Conservation (phyloP, 805 yeast species). For the Huiozyma naganishii region DNA sequence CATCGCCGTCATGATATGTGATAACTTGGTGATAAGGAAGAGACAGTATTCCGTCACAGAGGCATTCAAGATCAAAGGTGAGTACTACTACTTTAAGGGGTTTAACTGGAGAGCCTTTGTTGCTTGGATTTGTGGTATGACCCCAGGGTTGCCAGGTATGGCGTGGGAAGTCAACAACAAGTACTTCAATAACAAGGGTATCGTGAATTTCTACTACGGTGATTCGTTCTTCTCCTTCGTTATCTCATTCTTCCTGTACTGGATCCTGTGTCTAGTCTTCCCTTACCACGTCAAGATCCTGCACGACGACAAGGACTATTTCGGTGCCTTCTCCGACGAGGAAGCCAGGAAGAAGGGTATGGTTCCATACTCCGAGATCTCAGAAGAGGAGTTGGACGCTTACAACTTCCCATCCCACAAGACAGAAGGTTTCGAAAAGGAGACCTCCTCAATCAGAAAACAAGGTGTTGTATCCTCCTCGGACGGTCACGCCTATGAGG, state of each 20-base stretch:
- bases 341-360: slow-evolving; percentile 26
- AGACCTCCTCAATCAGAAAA: not conserved
- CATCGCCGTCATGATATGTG: slow-evolving; percentile 32
- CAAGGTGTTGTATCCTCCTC: not conserved
- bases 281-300: slow-evolving; percentile 29
- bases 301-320: slow-evolving; percentile 33
- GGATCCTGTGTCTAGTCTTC: slow-evolving; percentile 26
- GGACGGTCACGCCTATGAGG: not conserved
- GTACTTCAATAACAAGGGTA: slow-evolving; percentile 27
- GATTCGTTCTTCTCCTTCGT: slow-evolving; percentile 34
- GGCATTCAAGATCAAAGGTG: slow-evolving; percentile 19
- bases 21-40: slow-evolving; percentile 31
- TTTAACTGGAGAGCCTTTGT: slow-evolving; percentile 30
- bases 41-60: slow-evolving; percentile 27
- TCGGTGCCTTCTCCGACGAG: slow-evolving; percentile 29
- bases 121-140: slow-evolving; percentile 29
- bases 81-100: slow-evolving; percentile 32
- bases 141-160: slow-evolving; percentile 42
- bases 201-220: slow-evolving; percentile 34
- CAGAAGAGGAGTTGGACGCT: slow-evolving; percentile 15
- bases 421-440: slow-evolving; percentile 1
- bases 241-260: slow-evolving; percentile 31
- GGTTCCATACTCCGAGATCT: slow-evolving; percentile 25
- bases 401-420: not conserved
- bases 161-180: slow-evolving; percentile 28